phyloP scores from a whole-genome alignment of 371 early-diverging fungal species.

The Sanchytrium tribonematis region DNA sequence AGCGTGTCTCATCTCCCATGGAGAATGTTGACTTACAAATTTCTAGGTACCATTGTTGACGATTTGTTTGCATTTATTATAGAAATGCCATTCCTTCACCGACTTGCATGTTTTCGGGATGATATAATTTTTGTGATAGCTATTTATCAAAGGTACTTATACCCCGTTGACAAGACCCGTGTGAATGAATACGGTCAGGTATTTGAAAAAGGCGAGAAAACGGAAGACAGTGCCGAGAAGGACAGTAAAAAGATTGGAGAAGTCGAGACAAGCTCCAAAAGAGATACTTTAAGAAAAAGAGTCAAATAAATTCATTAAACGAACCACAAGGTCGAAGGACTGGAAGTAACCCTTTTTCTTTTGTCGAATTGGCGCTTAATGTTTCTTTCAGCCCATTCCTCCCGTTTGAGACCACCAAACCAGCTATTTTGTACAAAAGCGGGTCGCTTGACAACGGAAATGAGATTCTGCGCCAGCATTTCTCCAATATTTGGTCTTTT shows the following conservation, averaged over 20 bases:
- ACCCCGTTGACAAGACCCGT: conserved; percentile 52
- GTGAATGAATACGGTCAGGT: neutral
- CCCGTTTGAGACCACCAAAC: neutral
- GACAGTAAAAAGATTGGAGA: neutral
- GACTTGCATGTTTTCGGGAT: conserved; percentile 43
- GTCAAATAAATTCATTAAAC: neutral
- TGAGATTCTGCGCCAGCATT: neutral
- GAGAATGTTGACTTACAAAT: conserved; percentile 72
- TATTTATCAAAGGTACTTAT: conserved; percentile 55
- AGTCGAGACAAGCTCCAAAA: neutral
- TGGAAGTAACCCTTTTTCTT: neutral
- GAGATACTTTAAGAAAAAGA: neutral
- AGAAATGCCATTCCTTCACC: conserved; percentile 78
- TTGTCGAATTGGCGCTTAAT: neutral
- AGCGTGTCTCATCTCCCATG: conserved; percentile 76
- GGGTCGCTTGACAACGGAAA: neutral
- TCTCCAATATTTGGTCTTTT: neutral
- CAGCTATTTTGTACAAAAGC: neutral
- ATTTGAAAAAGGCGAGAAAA: neutral
- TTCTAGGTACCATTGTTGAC: conserved; percentile 63
- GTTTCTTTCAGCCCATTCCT: neutral
- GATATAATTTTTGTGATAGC: conserved; percentile 40
- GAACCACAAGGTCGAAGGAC: neutral
- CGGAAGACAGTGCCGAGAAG: neutral
- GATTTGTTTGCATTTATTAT: conserved; percentile 76